Percentiles rank a stretch among this genome's conserved stretches.
phyloP scores from a whole-genome alignment of 1,139 yeast species.

The Debaryomycetaceae sp. region DNA sequence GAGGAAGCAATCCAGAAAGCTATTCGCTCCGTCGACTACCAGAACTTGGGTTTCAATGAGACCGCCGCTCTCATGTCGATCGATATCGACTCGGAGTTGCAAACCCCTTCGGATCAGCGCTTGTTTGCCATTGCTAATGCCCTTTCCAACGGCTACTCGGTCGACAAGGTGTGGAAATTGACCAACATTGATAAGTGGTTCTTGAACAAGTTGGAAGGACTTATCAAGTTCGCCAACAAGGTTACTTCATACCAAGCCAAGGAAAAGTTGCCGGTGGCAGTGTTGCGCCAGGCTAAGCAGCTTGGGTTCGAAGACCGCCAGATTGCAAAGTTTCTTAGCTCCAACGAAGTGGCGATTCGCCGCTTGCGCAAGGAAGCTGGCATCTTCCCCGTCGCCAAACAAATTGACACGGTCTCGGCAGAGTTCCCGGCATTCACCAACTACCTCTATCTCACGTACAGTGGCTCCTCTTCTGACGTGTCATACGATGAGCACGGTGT shows the following conservation, averaged over 20 bases:
- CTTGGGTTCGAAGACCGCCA: slow-evolving; percentile 96
- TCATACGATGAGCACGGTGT: slow-evolving; percentile 77
- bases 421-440: slow-evolving; percentile 97
- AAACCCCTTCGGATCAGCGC: slow-evolving; percentile 94
- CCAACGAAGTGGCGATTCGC: slow-evolving; percentile 90
- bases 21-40: slow-evolving; percentile 90
- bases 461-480: slow-evolving; percentile 84
- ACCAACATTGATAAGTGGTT: slow-evolving; percentile 97
- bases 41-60: slow-evolving; percentile 85
- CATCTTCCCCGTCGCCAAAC: slow-evolving; percentile 87
- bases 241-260: slow-evolving; percentile 49
- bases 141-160: slow-evolving; percentile 71
- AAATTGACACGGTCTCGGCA: slow-evolving; percentile 97
- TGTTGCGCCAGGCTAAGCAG: slow-evolving; percentile 85
- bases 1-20: slow-evolving; percentile 99
- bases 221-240: slow-evolving; percentile 58
- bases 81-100: slow-evolving; percentile 82
- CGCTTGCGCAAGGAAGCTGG: slow-evolving; percentile 83
- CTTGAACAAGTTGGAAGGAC: slow-evolving; percentile 69
- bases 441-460: slow-evolving; percentile 90
- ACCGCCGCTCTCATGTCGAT: slow-evolving; percentile 82
- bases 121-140: slow-evolving; percentile 96
- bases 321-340: slow-evolving; percentile 79
- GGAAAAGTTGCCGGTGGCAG: slow-evolving; percentile 47
- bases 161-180: slow-evolving; percentile 83